Percentiles rank a stretch among this genome's conserved stretches.
Evolutionary conservation across 805 yeast species (phyloP).

Genomic region (Barnettozyma wickerhamii): DNA sequence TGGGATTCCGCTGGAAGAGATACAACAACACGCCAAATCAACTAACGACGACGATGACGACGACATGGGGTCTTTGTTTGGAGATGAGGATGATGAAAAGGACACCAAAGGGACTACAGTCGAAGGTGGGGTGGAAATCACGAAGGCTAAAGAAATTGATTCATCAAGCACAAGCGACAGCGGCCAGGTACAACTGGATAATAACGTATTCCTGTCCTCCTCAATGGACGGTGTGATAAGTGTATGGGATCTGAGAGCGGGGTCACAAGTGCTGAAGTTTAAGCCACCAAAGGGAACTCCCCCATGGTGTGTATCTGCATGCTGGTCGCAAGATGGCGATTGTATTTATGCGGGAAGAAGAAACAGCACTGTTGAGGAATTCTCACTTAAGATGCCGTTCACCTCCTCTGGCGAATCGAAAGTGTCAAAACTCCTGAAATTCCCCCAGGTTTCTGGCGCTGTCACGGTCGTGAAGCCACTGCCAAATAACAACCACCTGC

Average conservation of each 20-base stretch:
- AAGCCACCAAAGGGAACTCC: conserved; percentile 64
- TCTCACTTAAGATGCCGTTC: conserved; percentile 56
- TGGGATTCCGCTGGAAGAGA: conserved; percentile 19
- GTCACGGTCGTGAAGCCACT: conserved; percentile 75
- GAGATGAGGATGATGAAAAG: conserved; percentile 47
- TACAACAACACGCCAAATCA: conserved; percentile 9
- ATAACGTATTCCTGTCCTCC: conserved; percentile 66
- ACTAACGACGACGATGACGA: conserved; percentile 31
- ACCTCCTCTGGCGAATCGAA: conserved; percentile 34
- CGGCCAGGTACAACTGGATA: conserved; percentile 29
- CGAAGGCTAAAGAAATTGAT: conserved; percentile 5
- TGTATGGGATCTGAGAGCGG: conserved; percentile 74
- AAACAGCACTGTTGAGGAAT: conserved; percentile 80
- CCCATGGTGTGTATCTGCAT: conserved; percentile 90
- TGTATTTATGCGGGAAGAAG: conserved; percentile 80
- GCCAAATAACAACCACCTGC: conserved; percentile 73
- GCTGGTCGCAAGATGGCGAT: conserved; percentile 86
- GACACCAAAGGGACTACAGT: conserved; percentile 12
- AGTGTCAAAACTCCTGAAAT: conserved; percentile 55
- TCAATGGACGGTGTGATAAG: conserved; percentile 78
- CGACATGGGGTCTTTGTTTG: conserved; percentile 54
- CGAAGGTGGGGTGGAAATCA: conserved; percentile 8
- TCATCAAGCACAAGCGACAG: too few relatives aligned
- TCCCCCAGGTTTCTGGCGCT: conserved; percentile 88
- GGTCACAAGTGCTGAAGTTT: conserved; percentile 41